A percentile compares a stretch with the other conserved stretches of the same genome.
Conservation (phyloP, 164 flowering plant genomes). For the Piper betle region DNA sequence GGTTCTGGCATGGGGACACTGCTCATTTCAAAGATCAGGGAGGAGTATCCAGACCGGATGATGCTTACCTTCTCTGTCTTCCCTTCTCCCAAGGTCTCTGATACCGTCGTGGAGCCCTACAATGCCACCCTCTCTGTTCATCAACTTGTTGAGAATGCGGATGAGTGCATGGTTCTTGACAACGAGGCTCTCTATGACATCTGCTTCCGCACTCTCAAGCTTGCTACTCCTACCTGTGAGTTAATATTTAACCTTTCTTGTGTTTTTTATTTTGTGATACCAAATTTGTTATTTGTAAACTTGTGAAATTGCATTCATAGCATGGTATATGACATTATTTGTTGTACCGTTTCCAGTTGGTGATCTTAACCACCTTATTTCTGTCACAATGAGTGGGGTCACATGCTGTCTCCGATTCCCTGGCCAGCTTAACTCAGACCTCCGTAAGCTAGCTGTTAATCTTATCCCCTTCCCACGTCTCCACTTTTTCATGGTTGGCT, state of each 20-base stretch:
- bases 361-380: slow-evolving; percentile 1
- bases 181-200: slow-evolving; percentile 1
- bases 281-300: no score
- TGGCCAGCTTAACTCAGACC: slow-evolving; percentile 2
- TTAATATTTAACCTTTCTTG: neutral
- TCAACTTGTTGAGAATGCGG: slow-evolving; percentile 2
- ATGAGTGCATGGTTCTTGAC: slow-evolving; percentile 2
- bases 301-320: no score
- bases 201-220: slow-evolving; percentile 2
- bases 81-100: slow-evolving; percentile 1
- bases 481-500: neutral
- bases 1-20: slow-evolving; percentile 1
- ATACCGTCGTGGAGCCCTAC: slow-evolving; percentile 1
- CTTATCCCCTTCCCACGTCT: slow-evolving; percentile 1
- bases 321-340: neutral
- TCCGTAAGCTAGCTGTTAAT: slow-evolving; percentile 1
- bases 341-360: neutral
- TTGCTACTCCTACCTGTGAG: slow-evolving; percentile 1
- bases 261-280: neutral
- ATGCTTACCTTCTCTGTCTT: slow-evolving; percentile 1
- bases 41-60: neutral
- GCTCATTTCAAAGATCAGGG: neutral
- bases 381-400: slow-evolving; percentile 2
- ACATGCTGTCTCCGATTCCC: slow-evolving; percentile 4
- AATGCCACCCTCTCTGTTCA: slow-evolving; percentile 1